These are phyloP conservation scores for Tuber calosporum DNA, from an alignment of 495 filamentous ascomycete genomes.

Conservation along the genomic window DNA sequence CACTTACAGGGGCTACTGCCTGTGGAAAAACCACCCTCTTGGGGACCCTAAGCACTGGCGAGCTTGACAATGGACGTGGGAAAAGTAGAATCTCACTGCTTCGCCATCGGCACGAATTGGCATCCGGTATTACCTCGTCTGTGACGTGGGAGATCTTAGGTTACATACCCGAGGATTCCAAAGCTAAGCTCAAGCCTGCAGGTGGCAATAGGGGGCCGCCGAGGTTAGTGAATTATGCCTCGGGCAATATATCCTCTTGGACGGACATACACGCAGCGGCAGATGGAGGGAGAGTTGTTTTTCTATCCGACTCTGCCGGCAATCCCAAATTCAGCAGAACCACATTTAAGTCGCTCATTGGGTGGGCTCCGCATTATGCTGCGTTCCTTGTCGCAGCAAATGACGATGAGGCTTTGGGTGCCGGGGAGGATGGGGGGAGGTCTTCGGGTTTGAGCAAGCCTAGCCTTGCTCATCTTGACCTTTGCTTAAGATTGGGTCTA, in stretches of 20 bases:
- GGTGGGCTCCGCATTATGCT: conserved; percentile 94
- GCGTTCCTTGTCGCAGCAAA: conserved; percentile 81
- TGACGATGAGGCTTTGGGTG: conserved; percentile 51
- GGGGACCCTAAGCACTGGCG: conserved; percentile 78
- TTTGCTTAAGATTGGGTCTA: conserved; percentile 70
- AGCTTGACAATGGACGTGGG: conserved; percentile 84
- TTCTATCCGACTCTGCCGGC: conserved; percentile 84
- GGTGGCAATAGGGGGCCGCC: conserved; percentile 28
- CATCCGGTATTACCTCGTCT: conserved; percentile 83
- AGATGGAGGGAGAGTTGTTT: conserved; percentile 66
- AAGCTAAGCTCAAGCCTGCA: conserved; percentile 17
- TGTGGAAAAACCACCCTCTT: conserved; percentile 89
- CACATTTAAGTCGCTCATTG: conserved; percentile 76
- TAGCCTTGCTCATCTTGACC: conserved; percentile 70
- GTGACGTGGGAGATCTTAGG: conserved; percentile 88
- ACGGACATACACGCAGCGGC: conserved; percentile 75
- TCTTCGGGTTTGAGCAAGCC: conserved; percentile 54
- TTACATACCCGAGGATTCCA: conserved; percentile 49
- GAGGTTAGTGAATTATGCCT: conserved; percentile 78
- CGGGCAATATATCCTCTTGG: conserved; percentile 84
- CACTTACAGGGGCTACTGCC: conserved; percentile 81
- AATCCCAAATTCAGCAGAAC: conserved; percentile 82
- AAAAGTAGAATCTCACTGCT: conserved; percentile 78
- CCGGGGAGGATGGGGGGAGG: conserved; percentile 41
- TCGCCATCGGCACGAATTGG: conserved; percentile 91